Evolutionary conservation across 2,329 filamentous ascomycete genomes (phyloP).

Genomic region (Zasmidium cellare): DNA sequence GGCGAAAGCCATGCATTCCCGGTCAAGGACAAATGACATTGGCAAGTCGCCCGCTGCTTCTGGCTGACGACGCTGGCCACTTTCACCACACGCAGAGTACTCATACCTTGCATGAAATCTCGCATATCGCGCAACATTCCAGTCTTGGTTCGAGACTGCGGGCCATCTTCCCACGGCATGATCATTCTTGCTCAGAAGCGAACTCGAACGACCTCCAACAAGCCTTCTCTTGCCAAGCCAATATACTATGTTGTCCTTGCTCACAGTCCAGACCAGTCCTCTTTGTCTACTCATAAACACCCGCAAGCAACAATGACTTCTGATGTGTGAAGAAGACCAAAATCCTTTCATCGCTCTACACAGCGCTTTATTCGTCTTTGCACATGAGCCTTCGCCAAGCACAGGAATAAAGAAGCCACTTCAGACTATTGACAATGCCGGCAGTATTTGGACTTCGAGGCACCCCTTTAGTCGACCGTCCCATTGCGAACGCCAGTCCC

Average conservation of each 20-base stretch:
- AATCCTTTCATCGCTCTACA: not conserved
- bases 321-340: not conserved
- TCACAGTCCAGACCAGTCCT: not conserved
- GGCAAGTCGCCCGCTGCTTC: not conserved
- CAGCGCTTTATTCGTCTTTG: not conserved
- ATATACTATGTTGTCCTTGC: not conserved
- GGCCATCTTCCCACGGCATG: not conserved
- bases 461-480: not conserved
- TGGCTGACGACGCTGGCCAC: not conserved
- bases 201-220: not conserved
- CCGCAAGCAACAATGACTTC: not conserved
- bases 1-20: not conserved
- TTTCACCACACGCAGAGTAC: not conserved
- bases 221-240: not conserved
- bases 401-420: not conserved
- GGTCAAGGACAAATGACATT: not conserved
- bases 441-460: not conserved
- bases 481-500: not conserved
- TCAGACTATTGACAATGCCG: not conserved
- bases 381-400: not conserved
- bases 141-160: not conserved
- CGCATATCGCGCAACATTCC: not conserved
- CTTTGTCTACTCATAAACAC: slow-evolving; percentile 1
- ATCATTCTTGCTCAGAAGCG: not conserved
- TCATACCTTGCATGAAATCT: not conserved